Evolutionary conservation across 371 early-diverging fungal species (phyloP).

Genomic region (Rhizopus arrhizus): DNA sequence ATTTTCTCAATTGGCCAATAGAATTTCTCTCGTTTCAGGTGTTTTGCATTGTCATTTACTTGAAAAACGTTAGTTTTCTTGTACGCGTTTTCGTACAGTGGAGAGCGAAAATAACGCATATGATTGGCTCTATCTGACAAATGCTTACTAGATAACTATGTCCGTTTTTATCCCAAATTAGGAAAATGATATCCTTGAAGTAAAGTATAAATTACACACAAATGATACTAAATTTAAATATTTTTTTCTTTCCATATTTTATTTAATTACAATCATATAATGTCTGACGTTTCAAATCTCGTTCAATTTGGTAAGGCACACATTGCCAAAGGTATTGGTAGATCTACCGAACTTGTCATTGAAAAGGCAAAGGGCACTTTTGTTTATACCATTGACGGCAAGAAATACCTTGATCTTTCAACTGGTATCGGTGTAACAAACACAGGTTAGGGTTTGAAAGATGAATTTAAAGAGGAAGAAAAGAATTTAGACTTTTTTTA

Average conservation of each 20-base stretch:
- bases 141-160: conserved; percentile 7
- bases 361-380: conserved; percentile 53
- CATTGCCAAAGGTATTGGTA: conserved; percentile 53
- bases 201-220: not conserved
- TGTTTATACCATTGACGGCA: conserved; percentile 52
- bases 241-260: conserved; percentile 7
- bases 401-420: conserved; percentile 59
- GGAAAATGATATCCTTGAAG: conserved; percentile 4
- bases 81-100: too few relatives aligned
- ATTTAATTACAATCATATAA: conserved; percentile 10
- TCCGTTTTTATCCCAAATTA: conserved; percentile 14
- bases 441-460: conserved; percentile 37
- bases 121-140: conserved; percentile 31
- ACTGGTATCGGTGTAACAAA: conserved; percentile 64
- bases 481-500: conserved; percentile 7
- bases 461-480: not conserved
- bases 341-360: conserved; percentile 54
- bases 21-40: too few relatives aligned
- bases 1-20: too few relatives aligned
- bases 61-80: too few relatives aligned
- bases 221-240: not conserved
- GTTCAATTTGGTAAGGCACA: conserved; percentile 53
- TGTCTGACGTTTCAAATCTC: conserved; percentile 40
- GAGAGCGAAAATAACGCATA: too few relatives aligned
- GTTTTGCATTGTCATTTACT: too few relatives aligned